Evolutionary conservation across 345 rosid genomes (phyloP), one percentile per base, ranked within the genome.

Genomic region (Brassica incana): DNA sequence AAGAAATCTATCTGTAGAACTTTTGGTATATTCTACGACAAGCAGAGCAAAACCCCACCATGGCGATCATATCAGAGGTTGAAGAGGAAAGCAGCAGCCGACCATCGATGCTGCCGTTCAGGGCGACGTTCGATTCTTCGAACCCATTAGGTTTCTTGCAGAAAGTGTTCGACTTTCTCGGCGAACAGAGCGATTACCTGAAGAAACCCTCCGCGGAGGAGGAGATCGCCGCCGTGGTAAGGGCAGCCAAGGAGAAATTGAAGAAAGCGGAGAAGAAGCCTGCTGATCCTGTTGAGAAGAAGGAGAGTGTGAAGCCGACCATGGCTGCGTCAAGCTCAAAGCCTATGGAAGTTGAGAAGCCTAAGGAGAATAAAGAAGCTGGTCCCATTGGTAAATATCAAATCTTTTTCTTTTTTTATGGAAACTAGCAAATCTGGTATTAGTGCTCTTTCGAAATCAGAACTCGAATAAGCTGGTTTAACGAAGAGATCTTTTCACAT

Each of bases 51-150:
- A 79, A 73, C 50, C 78, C 74, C 61, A 0, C 27, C 29, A 95
- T 95, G 99, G 97, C 95, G 79, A 91, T 95, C 43, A 90, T 95
- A 76, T 91, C 99, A 12, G 97, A 92, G 62, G 86, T 71, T 18
- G 83, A 89, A 59, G 98, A 92, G 27, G 93, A 90, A 32, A 90
- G 84, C 65, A 68, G 63, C 84, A 65, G 84, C 85, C 75, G 80
- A 65, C 73, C 29, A 74, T 65, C 65, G 50, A 40, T 83, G 67
- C 8, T 77, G 25, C 65, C 87, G 14, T 95, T 90, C 71, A 85
- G 73, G 52, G 93, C 89, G 18, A 74, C 77, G 3, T 84, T 93
- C 64, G 93, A 93, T 88, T 84, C 90, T 8, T 76, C 85, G 35
- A 81, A 86, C 77, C 98, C 99, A 59, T 71, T 88, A 65, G 88